A percentile compares a stretch with the other conserved stretches of the same genome.
Conservation (phyloP, 176 grass and related monocot species). For the Otatea glauca region DNA sequence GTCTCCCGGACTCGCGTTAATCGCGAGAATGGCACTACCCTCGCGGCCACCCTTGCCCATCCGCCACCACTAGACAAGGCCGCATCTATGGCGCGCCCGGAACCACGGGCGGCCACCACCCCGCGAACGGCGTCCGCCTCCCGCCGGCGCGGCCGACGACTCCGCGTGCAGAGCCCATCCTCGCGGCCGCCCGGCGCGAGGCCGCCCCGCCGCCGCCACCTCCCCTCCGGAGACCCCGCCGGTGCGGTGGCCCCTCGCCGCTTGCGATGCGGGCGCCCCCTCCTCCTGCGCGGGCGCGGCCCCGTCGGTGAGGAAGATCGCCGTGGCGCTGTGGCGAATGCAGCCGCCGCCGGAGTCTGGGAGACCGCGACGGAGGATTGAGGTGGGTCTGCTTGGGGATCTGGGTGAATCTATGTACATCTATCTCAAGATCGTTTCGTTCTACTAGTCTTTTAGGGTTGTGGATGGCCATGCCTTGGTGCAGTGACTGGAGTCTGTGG, state of each 20-base stretch:
- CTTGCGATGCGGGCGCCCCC: neutral
- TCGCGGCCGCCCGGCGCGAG: conserved; percentile 34
- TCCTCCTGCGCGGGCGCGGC: conserved; percentile 17
- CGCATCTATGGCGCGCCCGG: conserved; percentile 36
- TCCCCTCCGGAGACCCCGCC: conserved; percentile 12
- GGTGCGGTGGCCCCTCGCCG: conserved; percentile 18
- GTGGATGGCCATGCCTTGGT: neutral
- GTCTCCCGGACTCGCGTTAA: neutral
- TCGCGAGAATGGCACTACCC: conserved; percentile 23
- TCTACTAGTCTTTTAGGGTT: conserved; percentile 38
- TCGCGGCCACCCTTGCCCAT: conserved; percentile 1
- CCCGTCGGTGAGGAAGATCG: conserved; percentile 59
- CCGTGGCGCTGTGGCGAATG: conserved; percentile 51
- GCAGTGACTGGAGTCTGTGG: neutral
- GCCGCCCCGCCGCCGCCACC: neutral
- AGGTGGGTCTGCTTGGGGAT: conserved; percentile 43
- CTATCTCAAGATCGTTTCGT: neutral
- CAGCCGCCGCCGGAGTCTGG: conserved; percentile 26
- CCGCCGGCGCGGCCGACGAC: conserved; percentile 19
- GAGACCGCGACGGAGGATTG: neutral
- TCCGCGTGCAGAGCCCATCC: conserved; percentile 44
- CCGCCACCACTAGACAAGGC: neutral
- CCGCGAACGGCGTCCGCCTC: neutral
- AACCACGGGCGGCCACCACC: neutral
- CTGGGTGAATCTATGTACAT: neutral